These are phyloP conservation scores for Ambrosiella beaveri DNA, from an alignment of 2,329 filamentous ascomycete genomes.

Conservation along the genomic window DNA sequence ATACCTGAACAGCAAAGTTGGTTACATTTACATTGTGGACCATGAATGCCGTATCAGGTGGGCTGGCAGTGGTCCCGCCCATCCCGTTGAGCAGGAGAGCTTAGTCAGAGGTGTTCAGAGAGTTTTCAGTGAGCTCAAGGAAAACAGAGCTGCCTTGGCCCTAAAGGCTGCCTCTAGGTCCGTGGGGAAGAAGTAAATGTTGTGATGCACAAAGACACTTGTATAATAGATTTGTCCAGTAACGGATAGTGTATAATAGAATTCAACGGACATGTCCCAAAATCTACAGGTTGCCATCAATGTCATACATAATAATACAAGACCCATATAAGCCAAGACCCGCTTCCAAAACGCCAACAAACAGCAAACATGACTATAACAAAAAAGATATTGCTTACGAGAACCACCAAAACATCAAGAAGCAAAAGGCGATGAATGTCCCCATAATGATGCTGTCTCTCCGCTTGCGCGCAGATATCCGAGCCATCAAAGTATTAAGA, in stretches of 20 bases:
- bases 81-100: slow-evolving; percentile 47
- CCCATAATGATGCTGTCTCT: slow-evolving; percentile 90
- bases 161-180: slow-evolving; percentile 11
- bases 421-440: slow-evolving; percentile 79
- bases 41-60: slow-evolving; percentile 76
- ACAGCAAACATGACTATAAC: not conserved
- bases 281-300: not conserved
- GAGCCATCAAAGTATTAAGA: slow-evolving; percentile 76
- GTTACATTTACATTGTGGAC: slow-evolving; percentile 86
- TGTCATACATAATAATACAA: not conserved
- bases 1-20: slow-evolving; percentile 75
- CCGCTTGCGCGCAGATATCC: slow-evolving; percentile 88
- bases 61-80: slow-evolving; percentile 64
- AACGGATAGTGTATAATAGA: slow-evolving; percentile 3
- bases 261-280: not conserved
- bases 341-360: slow-evolving; percentile 10
- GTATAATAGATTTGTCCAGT: not conserved
- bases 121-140: slow-evolving; percentile 41
- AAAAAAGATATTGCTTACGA: not conserved
- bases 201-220: not conserved
- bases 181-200: not conserved
- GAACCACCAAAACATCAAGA: slow-evolving; percentile 69
- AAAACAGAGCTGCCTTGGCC: slow-evolving; percentile 19
- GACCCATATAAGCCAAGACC: not conserved
- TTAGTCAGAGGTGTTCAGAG: slow-evolving; percentile 47